A percentile compares a stretch with the other conserved stretches of the same genome.
These are phyloP conservation scores for Thermothielavioides terrestris DNA, from an alignment of 495 filamentous ascomycete species.

Conservation along the genomic window DNA sequence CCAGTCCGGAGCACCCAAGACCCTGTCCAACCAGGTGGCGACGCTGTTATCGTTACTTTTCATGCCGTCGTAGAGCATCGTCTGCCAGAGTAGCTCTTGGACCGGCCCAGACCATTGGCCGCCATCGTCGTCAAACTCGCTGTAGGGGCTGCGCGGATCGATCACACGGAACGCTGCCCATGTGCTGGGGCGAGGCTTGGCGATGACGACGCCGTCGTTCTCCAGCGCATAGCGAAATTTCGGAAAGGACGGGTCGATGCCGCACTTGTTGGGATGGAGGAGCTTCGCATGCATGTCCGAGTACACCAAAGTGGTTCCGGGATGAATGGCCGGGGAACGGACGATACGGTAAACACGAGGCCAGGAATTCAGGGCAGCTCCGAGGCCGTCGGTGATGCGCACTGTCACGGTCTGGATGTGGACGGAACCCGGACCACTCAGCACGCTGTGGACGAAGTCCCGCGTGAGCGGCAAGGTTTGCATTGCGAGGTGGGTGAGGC, in stretches of 20 bases:
- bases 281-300: too few relatives aligned
- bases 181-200: too few relatives aligned
- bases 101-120: neutral
- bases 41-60: neutral
- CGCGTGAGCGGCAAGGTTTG: too few relatives aligned
- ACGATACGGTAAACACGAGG: neutral
- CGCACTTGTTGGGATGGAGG: too few relatives aligned
- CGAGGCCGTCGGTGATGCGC: neutral
- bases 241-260: too few relatives aligned
- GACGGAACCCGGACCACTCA: neutral
- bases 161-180: too few relatives aligned
- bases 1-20: neutral
- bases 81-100: neutral
- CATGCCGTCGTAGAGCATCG: neutral
- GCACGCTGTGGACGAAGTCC: neutral
- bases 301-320: too few relatives aligned
- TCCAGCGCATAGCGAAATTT: too few relatives aligned
- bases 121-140: neutral
- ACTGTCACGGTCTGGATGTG: neutral
- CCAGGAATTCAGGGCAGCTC: neutral
- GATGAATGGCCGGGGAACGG: neutral
- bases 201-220: too few relatives aligned
- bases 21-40: neutral
- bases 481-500: too few relatives aligned
- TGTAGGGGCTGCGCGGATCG: neutral